Percentiles rank a stretch among this genome's conserved stretches.
These are phyloP conservation scores for Sugiyamaella chiloensis DNA, from an alignment of 805 yeast species.

Conservation along the genomic window DNA sequence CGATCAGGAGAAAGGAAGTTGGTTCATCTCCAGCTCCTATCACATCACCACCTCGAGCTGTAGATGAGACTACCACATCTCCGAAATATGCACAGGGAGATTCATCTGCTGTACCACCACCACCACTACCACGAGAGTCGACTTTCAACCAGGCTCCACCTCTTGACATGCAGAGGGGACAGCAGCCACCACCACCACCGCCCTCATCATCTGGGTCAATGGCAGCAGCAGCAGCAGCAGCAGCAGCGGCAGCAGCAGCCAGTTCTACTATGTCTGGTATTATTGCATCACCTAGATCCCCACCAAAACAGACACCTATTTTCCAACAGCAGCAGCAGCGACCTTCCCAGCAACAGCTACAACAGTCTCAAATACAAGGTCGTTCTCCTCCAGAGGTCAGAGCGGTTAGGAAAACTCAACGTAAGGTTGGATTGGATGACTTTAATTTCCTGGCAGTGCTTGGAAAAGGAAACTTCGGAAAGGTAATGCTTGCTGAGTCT, in stretches of 20 bases:
- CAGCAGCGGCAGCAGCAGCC: constrained; percentile 5
- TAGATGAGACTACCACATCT: neutral
- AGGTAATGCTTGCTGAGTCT: constrained; percentile 95
- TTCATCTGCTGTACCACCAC: neutral
- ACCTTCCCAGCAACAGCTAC: constrained; percentile 23
- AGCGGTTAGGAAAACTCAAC: constrained; percentile 12
- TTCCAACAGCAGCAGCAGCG: neutral
- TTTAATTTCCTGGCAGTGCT: constrained; percentile 90
- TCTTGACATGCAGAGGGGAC: neutral
- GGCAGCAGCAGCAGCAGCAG: constrained; percentile 8
- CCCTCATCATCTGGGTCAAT: constrained; percentile 11
- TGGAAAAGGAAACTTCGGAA: constrained; percentile 98
- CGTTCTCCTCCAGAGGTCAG: constrained; percentile 13
- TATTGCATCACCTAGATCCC: neutral
- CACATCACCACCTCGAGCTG: neutral
- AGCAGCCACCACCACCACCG: neutral
- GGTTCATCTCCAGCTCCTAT: constrained; percentile 20
- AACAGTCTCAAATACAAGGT: constrained; percentile 13
- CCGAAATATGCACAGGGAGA: neutral
- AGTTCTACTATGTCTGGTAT: neutral
- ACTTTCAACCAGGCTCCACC: neutral
- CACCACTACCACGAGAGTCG: neutral
- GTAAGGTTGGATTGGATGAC: constrained; percentile 79
- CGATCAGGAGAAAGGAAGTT: constrained; percentile 29
- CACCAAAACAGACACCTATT: neutral